These are phyloP conservation scores for Chenopodium suecicum DNA, from an alignment of 148 eudicot species.

Conservation along the genomic window DNA sequence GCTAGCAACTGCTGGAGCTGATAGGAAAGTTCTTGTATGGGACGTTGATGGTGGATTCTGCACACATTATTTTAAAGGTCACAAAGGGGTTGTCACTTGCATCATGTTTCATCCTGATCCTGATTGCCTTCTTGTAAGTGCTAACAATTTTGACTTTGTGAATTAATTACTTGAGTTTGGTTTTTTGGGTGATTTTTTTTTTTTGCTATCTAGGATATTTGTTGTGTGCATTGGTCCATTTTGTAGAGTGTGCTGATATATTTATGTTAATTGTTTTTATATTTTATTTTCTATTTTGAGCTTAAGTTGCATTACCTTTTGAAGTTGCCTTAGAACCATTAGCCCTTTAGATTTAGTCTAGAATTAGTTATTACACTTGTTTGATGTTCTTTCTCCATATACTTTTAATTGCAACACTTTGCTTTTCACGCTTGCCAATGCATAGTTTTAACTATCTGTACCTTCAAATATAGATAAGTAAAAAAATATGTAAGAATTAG, in stretches of 20 bases:
- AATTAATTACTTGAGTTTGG: background rate
- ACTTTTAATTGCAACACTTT: no score
- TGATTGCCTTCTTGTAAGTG: constrained; percentile 58
- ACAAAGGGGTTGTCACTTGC: constrained; percentile 74
- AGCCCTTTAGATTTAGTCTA: background rate
- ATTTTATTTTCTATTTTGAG: background rate
- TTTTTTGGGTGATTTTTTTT: background rate
- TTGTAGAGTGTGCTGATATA: background rate
- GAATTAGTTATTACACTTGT: background rate
- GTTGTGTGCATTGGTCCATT: background rate
- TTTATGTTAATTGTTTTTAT: background rate
- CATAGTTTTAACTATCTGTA: no score
- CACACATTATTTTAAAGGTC: constrained; percentile 92
- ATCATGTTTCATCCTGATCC: constrained; percentile 92
- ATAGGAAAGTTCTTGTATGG: constrained; percentile 91
- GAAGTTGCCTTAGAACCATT: background rate
- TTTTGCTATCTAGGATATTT: background rate
- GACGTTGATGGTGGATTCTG: constrained; percentile 91
- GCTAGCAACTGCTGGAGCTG: constrained; percentile 96
- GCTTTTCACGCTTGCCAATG: no score
- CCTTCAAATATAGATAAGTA: no score
- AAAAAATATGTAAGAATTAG: no score
- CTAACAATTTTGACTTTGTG: background rate
- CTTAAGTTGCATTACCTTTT: background rate
- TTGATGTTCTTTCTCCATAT: background rate